A percentile compares a stretch with the other conserved stretches of the same genome.
Conservation (phyloP, 345 rosid species). For the Pseudoturritis turrita region DNA sequence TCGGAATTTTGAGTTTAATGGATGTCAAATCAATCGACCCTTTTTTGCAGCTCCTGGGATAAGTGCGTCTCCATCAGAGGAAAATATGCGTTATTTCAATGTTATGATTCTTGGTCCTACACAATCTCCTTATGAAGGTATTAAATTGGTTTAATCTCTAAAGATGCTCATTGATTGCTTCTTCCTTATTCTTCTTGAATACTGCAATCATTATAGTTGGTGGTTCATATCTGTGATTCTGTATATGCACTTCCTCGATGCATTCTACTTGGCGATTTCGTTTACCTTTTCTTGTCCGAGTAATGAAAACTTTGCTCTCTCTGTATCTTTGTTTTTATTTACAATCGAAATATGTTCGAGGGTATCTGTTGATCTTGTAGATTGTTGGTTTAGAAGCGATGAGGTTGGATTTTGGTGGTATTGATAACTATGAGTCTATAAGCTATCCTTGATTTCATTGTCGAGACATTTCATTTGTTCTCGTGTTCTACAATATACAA, state of each 20-base stretch:
- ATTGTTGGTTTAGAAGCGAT: not conserved
- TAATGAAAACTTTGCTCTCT: not conserved
- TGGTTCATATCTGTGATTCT: not conserved
- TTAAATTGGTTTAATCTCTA: not conserved
- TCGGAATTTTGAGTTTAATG: not conserved
- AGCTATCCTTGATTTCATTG: not conserved
- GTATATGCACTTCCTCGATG: not conserved
- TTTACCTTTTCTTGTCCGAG: not conserved
- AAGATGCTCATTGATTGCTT: not conserved
- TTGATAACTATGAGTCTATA: not conserved
- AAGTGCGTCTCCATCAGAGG: conserved; percentile 97
- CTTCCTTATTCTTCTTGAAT: not conserved
- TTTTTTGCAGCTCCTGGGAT: conserved; percentile 81
- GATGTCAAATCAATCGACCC: not conserved
- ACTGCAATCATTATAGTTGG: not conserved
- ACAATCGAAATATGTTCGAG: not conserved
- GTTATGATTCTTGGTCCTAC: conserved; percentile 98
- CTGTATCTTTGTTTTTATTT: not conserved
- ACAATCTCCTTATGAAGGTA: conserved; percentile 97
- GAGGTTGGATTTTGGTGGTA: not conserved
- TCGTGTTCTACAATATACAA: not conserved
- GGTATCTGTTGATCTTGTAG: not conserved
- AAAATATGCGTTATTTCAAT: conserved; percentile 92
- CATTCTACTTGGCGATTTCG: not conserved
- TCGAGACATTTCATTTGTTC: not conserved